phyloP scores from a whole-genome alignment of 192 early-diverging fungal genomes.

The Linnemannia schmuckeri region DNA sequence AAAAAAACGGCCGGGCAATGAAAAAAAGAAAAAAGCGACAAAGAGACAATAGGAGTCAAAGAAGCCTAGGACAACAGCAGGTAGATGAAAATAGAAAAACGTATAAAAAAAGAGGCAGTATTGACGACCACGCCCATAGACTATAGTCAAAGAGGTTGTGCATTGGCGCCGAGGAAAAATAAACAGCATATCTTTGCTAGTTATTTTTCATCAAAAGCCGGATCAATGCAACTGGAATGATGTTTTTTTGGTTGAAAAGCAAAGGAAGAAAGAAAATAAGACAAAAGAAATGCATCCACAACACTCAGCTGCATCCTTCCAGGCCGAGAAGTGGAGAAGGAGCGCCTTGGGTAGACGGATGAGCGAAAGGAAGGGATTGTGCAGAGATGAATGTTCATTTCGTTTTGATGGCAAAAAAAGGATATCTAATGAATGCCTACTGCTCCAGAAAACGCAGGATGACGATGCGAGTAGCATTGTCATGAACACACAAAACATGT shows the following conservation, averaged over 20 bases:
- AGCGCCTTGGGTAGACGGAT: neutral
- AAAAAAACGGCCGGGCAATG: no score
- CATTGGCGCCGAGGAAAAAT: no score
- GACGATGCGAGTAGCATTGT: neutral
- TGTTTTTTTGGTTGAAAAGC: neutral
- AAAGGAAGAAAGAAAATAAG: neutral
- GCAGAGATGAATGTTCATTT: neutral
- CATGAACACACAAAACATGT: neutral
- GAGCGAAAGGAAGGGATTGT: neutral
- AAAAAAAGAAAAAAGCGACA: no score
- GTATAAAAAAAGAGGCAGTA: neutral
- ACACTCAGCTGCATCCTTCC: neutral
- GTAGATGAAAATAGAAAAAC: neutral
- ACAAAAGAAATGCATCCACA: no score
- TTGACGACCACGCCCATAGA: neutral
- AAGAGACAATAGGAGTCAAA: no score
- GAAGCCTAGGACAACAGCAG: no score
- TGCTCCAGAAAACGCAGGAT: neutral
- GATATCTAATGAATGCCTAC: no score
- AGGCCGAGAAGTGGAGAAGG: neutral
- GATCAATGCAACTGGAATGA: neutral
- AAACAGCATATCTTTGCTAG: no score
- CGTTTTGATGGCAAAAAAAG: neutral
- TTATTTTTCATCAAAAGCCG: no score
- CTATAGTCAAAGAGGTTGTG: no score